Percentiles rank a stretch among this genome's conserved stretches.
phyloP scores from a whole-genome alignment of 2,329 filamentous ascomycete genomes.

The Colletotrichum lindemuthianum region DNA sequence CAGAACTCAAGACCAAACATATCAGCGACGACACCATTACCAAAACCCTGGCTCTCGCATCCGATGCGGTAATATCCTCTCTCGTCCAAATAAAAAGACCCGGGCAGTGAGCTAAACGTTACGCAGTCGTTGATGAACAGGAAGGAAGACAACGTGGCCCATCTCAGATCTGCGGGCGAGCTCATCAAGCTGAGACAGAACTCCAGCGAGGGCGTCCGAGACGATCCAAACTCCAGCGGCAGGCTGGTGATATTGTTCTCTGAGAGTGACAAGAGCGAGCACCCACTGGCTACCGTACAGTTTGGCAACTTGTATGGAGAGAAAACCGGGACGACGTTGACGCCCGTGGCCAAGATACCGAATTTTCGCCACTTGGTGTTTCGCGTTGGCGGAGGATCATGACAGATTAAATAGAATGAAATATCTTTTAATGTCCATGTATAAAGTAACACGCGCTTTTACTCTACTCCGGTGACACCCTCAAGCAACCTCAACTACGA shows the following conservation, averaged over 20 bases:
- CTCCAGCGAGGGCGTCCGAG: no score
- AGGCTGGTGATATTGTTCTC: no score
- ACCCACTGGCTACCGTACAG: no score
- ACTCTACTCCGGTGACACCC: neutral
- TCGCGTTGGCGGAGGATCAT: neutral
- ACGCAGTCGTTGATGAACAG: no score
- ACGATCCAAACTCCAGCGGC: no score
- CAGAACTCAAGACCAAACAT: slow-evolving; percentile 13
- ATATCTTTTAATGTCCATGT: neutral
- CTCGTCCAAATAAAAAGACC: neutral
- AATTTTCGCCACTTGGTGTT: neutral
- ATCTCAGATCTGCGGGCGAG: no score
- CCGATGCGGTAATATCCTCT: slow-evolving; percentile 31
- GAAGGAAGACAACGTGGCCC: no score
- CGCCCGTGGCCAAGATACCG: neutral
- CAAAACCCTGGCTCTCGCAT: slow-evolving; percentile 37
- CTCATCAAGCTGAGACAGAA: no score
- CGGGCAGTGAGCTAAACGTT: no score
- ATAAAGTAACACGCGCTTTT: neutral
- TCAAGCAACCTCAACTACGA: neutral
- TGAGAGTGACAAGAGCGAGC: no score
- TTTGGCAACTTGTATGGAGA: no score
- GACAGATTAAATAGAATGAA: neutral
- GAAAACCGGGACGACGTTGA: neutral
- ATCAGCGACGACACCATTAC: slow-evolving; percentile 38